Evolutionary conservation across 768 basidiomycete genomes (phyloP), one percentile per base, ranked within the genome.

Genomic region (Trametes cingulata): DNA sequence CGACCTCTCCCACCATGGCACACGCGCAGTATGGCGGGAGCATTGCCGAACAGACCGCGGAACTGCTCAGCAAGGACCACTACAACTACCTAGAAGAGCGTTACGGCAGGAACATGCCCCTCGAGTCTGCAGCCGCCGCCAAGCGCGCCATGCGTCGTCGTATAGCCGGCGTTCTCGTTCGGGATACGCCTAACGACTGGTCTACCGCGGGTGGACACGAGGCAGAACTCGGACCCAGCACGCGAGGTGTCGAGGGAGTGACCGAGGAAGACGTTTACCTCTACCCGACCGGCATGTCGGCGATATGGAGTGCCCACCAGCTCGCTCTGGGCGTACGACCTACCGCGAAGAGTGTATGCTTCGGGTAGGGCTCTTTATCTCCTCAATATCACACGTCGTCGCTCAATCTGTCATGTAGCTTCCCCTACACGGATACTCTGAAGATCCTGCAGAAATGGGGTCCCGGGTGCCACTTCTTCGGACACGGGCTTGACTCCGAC

Each of bases 381-480:
- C 33, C 45, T 17, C 15, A 10, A 15, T n/a, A n/a, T n/a, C n/a
- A n/a, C n/a, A n/a, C n/a, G n/a, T n/a, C n/a, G n/a, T n/a, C n/a
- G n/a, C 39, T 40, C 17, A 48, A 49, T 20, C 1, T 24, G n/a
- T 12, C 3, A 9, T 22, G 6, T 64, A 97, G 95, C 15, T 99
- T 98, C 74, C 89, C 95, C 0, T 99, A 98, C 72, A 92, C 86
- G 9, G 96, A 98, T 70, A 98, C 96, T 5, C 82, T 96, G 59
- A 98, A 98, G 73, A 83, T 95, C 40, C 78, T 98, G 1, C 80
- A 95, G 66, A 98, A 99, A 74, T 98, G 95, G 94, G 96, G 96
- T 1, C 92, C 91, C 2, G 96, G 96, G 1, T 93, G 87, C 64
- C 81, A 93, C 71, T 95, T 98, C 78, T 80, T 93, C 45, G 95